Evolutionary conservation across 495 filamentous ascomycete species (phyloP).

Genomic region (Xylaria cubensis): DNA sequence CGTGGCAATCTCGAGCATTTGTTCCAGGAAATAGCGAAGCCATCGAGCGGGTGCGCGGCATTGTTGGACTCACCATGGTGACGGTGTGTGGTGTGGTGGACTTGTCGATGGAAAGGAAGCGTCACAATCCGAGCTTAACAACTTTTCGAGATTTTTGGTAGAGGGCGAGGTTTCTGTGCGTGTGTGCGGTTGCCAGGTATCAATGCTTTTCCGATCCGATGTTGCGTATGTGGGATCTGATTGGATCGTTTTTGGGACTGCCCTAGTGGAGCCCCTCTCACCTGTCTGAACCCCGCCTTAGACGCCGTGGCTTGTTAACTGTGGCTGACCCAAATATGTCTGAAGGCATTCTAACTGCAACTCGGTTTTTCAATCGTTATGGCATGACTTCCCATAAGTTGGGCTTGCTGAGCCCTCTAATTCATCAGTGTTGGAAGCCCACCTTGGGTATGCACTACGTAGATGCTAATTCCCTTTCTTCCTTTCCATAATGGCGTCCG

Average conservation of each 20-base stretch:
- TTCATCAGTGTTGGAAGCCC: background rate
- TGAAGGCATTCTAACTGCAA: background rate
- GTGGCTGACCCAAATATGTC: constrained; percentile 8
- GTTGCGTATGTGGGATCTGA: constrained; percentile 1
- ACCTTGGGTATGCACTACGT: background rate
- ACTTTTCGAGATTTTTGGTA: constrained; percentile 29
- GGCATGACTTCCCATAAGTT: background rate
- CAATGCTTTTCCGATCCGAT: constrained; percentile 31
- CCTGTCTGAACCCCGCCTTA: constrained; percentile 20
- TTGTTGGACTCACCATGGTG: constrained; percentile 30
- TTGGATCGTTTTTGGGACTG: constrained; percentile 28
- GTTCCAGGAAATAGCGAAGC: constrained; percentile 23
- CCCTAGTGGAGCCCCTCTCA: constrained; percentile 27
- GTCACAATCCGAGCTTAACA: constrained; percentile 22
- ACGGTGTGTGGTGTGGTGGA: constrained; percentile 26
- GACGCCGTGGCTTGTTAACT: constrained; percentile 9
- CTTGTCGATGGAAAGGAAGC: constrained; percentile 30
- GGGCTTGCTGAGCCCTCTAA: background rate
- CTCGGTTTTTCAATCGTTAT: background rate
- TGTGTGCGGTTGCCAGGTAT: constrained; percentile 23
- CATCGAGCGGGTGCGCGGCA: constrained; percentile 6
- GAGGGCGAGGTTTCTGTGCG: constrained; percentile 25
- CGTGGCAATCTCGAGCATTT: constrained; percentile 25
- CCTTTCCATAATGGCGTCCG: constrained; percentile 3
- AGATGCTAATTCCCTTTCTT: background rate